Conservation (phyloP, 106 monocot genomes). For the Phalaenopsis aphrodite region DNA sequence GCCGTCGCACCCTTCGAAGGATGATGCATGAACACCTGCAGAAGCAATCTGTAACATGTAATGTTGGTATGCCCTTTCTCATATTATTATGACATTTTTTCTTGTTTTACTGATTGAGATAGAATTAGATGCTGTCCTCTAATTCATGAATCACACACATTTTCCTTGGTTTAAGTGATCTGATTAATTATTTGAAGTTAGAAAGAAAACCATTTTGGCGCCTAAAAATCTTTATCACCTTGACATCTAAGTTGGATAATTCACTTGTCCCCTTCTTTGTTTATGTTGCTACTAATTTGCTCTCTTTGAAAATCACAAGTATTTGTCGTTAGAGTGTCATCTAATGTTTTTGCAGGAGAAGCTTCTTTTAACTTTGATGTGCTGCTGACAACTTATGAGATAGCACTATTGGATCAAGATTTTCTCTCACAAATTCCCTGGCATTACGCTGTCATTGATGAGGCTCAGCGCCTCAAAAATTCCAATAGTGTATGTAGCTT, state of each 20-base stretch:
- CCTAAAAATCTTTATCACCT: neutral
- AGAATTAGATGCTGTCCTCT: neutral
- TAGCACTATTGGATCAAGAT: slow-evolving; percentile 74
- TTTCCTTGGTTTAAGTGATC: neutral
- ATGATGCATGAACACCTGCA: slow-evolving; percentile 53
- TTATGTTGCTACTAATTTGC: neutral
- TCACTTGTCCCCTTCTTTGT: neutral
- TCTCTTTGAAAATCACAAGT: neutral
- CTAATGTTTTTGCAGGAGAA: slow-evolving; percentile 21
- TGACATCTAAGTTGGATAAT: neutral
- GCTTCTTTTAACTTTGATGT: slow-evolving; percentile 66
- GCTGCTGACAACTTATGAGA: slow-evolving; percentile 86
- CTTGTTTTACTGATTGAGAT: neutral
- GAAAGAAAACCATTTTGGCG: neutral
- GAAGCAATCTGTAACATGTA: slow-evolving; percentile 17
- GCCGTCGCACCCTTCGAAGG: slow-evolving; percentile 41
- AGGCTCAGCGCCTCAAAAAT: slow-evolving; percentile 96
- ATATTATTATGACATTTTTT: neutral
- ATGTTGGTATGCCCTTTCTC: slow-evolving; percentile 21
- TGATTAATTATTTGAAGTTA: slow-evolving; percentile 1
- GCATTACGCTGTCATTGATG: slow-evolving; percentile 85
- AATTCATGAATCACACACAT: neutral
- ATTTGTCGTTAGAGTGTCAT: neutral
- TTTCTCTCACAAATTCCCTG: slow-evolving; percentile 97
- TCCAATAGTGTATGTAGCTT: slow-evolving; percentile 62